Evolutionary conservation across 441 rosid species (phyloP), one percentile per base, ranked within the genome.

Genomic region (Adansonia gregorii): DNA sequence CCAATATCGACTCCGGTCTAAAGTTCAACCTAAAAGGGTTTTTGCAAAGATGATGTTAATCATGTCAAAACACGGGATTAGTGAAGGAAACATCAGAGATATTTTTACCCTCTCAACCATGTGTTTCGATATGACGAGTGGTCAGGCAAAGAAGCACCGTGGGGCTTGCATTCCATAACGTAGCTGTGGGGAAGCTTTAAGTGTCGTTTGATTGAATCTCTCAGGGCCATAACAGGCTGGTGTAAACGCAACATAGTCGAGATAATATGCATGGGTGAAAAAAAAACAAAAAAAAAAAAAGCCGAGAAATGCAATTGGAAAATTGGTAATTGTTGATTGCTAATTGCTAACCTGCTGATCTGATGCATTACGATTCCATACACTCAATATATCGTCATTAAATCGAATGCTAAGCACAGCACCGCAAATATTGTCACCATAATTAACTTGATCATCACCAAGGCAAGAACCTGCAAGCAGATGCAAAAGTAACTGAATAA

Each of bases 151-250:
- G 97, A 96, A 73, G 97, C 97, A 83, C 94, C 93, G 2, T 93
- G 99, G 76, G 97, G 91, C 88, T 96, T 94, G 94, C 93, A 94
- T 75, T 94, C 99, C 98, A 94, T 94, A 2, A 94, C 93, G 79
- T 93, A 96, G 74, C 88, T 78, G 78, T 92, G 92, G 68, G 98
- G 98, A 79, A 96, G 90, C 88, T 93, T 96, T 78, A 96, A 87
- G 81, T 96, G 98, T 75, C 98, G 83, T 81, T 96, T 96, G 81
- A 93, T 96, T 15, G 99, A 86, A 89, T 96, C 98, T 85, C 99
- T 92, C 46, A 96, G 83, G 46, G 91, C 93, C 98, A 96, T 96
- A 83, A 96, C 98, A 64, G 97, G 95, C 99, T 96, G 89, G 43
- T 55, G 76, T 17, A 76, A 31, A 10, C 31, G 22, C 70, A 63